These are phyloP conservation scores for Kodamaea jinghongensis DNA, from an alignment of 805 yeast species.

Conservation along the genomic window DNA sequence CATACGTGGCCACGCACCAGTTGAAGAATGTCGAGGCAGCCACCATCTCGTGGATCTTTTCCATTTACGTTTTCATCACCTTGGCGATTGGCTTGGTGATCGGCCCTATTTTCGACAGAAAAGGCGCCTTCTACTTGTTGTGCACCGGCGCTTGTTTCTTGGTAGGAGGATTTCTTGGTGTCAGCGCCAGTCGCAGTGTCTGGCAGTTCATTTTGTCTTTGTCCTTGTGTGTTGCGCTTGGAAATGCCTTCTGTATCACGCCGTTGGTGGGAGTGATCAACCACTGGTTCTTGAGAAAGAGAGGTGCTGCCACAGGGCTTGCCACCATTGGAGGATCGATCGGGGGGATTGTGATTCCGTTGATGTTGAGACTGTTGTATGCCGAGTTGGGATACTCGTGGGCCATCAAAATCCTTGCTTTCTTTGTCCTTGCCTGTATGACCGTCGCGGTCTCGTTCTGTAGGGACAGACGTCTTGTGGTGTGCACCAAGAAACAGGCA, in stretches of 20 bases:
- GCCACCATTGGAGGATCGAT: conserved; percentile 56
- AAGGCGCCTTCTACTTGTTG: conserved; percentile 17
- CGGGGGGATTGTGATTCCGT: conserved; percentile 64
- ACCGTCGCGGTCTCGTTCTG: conserved; percentile 15
- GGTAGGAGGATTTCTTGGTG: conserved; percentile 19
- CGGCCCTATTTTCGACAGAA: conserved; percentile 22
- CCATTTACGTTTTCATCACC: conserved; percentile 33
- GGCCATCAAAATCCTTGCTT: conserved; percentile 41
- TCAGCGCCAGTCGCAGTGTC: conserved; percentile 15
- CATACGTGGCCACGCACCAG: conserved; percentile 38
- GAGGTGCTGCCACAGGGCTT: conserved; percentile 20
- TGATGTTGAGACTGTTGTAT: conserved; percentile 47
- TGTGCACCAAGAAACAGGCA: conserved; percentile 1
- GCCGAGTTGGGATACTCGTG: conserved; percentile 52
- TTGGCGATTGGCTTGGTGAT: conserved; percentile 22
- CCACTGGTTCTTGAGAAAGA: conserved; percentile 20
- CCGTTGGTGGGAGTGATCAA: conserved; percentile 21
- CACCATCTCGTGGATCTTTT: conserved; percentile 41
- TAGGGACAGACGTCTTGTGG: conserved; percentile 14
- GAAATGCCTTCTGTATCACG: conserved; percentile 21
- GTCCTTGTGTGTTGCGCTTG: conserved; percentile 19
- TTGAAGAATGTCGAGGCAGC: conserved; percentile 25
- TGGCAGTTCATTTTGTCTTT: conserved; percentile 22
- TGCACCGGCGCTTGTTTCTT: conserved; percentile 13
- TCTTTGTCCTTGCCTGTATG: conserved; percentile 17